A percentile compares a stretch with the other conserved stretches of the same genome.
These are phyloP conservation scores for Edaphochlamys debaryana DNA, from an alignment of 139 green algal genomes.

Conservation along the genomic window DNA sequence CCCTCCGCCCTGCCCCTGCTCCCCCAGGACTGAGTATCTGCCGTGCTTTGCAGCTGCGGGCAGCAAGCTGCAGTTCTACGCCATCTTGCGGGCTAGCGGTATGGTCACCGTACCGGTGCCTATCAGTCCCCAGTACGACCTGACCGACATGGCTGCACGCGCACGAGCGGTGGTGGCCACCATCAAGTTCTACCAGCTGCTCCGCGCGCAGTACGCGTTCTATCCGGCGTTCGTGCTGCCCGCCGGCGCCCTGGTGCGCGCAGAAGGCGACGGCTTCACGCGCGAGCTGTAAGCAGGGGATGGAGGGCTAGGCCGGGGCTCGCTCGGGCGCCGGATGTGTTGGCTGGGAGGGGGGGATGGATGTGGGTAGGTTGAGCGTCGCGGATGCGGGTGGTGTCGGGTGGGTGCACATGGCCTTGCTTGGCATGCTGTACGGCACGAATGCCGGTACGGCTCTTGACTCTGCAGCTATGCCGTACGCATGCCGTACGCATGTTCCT, in stretches of 20 bases:
- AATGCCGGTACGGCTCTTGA: background rate
- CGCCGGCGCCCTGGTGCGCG: background rate
- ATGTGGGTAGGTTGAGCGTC: background rate
- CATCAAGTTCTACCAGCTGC: constrained; percentile 32
- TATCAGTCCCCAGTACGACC: constrained; percentile 13
- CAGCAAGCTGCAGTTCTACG: constrained; percentile 22
- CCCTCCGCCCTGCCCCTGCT: background rate
- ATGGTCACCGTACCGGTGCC: constrained; percentile 4
- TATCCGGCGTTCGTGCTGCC: constrained; percentile 25
- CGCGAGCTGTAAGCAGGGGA: constrained; percentile 15
- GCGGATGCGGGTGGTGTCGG: background rate
- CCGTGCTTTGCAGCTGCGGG: constrained; percentile 29
- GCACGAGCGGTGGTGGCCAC: constrained; percentile 24
- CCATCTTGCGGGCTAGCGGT: constrained; percentile 9
- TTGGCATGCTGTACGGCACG: background rate
- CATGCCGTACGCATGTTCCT: background rate
- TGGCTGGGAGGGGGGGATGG: background rate
- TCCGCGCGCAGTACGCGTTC: background rate
- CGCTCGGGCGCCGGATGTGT: background rate
- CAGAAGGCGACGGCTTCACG: background rate
- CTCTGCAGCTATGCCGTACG: too few relatives aligned
- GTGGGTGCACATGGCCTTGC: background rate
- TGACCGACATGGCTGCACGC: constrained; percentile 2
- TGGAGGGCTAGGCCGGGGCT: constrained; percentile 2
- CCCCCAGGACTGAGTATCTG: constrained; percentile 22